Evolutionary conservation across 805 yeast genomes (phyloP), one percentile per base, ranked within the genome.

Genomic region (Pichia californica): DNA sequence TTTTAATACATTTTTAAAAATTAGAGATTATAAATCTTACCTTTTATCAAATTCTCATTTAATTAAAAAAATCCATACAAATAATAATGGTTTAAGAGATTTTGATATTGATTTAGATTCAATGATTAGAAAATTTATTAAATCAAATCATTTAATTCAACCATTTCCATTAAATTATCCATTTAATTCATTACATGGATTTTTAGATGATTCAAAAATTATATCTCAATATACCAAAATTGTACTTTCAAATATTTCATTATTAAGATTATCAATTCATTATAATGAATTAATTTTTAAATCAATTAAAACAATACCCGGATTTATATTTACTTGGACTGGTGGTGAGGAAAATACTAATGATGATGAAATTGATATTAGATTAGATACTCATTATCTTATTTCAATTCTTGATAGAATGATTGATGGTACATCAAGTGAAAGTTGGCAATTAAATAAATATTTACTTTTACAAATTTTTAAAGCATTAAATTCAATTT

Each of bases 161-260:
- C 57, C 66, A 3, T 46, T 62, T 33, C 53, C 59, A 11, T 41
- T 61, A 19, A 58, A 59, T 9, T 51, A 44, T 25, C 54, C 50
- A 6, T 61, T 53, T 48, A 49, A 50, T 20, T 34, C 51, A 7
- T 49, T 53, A 14, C 21, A 42, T 31, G 41, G 51, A 2, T 45
- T 49, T 13, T 36, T 51, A n/a, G 49, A 52, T 29, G 60, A 54
- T 41, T 23, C 43, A 3, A 46, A 40, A 14, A 37, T 52, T 19
- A 16, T 43, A 3, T 51, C 51, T 5, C 45, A 55, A 31, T 58
- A 60, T 39, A 29, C 48, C 4, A 41, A 46, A 23, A 34, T 55
- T 18, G 52, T 55, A 7, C 31, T 42, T 11, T 48, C 51, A n/a
- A 61, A 61, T 47, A 40, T 43, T 18, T 55, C 52, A 36, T 36